A percentile compares a stretch with the other conserved stretches of the same genome.
phyloP scores from a whole-genome alignment of 2,329 filamentous ascomycete species.

The Coccinonectria pachysandricola region DNA sequence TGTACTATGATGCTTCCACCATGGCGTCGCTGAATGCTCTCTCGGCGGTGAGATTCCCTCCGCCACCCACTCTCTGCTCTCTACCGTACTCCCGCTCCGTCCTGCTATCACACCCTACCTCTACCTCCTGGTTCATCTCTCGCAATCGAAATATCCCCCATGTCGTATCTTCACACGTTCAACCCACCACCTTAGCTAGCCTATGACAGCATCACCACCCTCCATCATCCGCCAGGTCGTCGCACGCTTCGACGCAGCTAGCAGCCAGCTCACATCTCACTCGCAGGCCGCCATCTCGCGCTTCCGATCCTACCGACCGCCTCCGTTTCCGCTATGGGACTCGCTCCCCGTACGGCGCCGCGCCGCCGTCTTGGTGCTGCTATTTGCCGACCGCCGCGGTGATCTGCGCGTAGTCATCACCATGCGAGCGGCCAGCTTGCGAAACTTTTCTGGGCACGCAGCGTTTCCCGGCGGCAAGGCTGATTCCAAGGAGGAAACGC shows the following conservation, averaged over 20 bases:
- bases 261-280: slow-evolving; percentile 10
- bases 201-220: too few relatives aligned
- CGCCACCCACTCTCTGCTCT: neutral
- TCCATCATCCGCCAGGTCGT: too few relatives aligned
- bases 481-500: slow-evolving; percentile 46
- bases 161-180: slow-evolving; percentile 1
- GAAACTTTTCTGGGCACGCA: slow-evolving; percentile 72
- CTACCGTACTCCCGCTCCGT: neutral
- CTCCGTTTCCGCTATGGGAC: slow-evolving; percentile 53
- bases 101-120: too few relatives aligned
- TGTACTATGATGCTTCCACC: slow-evolving; percentile 47
- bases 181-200: slow-evolving; percentile 1
- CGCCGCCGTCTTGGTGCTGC: slow-evolving; percentile 77
- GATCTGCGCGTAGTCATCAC: slow-evolving; percentile 65
- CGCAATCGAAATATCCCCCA: too few relatives aligned
- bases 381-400: slow-evolving; percentile 76
- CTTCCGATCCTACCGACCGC: slow-evolving; percentile 49
- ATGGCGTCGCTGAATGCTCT: slow-evolving; percentile 47
- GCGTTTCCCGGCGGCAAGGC: slow-evolving; percentile 75
- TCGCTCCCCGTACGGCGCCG: slow-evolving; percentile 53
- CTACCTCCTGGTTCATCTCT: too few relatives aligned
- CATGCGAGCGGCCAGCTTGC: slow-evolving; percentile 53
- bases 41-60: slow-evolving; percentile 38
- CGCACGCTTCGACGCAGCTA: too few relatives aligned
- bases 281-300: slow-evolving; percentile 47